phyloP scores from a whole-genome alignment of 805 yeast genomes.

The Huiozyma sinensis region DNA sequence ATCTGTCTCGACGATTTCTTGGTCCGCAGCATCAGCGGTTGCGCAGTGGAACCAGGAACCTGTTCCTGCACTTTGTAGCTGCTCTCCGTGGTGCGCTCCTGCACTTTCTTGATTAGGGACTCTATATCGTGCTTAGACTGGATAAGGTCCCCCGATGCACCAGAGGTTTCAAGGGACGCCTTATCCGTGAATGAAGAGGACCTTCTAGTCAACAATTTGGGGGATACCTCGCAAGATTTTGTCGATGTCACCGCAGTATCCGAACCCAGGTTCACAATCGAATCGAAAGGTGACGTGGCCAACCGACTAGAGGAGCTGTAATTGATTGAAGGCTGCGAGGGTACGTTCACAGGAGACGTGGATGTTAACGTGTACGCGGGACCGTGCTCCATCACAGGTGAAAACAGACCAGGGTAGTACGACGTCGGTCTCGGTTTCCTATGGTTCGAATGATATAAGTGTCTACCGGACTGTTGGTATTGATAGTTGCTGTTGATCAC shows the following conservation, averaged over 20 bases:
- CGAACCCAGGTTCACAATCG: slow-evolving; percentile 10
- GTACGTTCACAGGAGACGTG: background rate
- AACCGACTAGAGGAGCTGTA: background rate
- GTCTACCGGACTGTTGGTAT: background rate
- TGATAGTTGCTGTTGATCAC: background rate
- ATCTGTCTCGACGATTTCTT: background rate
- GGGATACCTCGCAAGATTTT: slow-evolving; percentile 9
- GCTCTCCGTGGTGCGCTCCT: slow-evolving; percentile 6
- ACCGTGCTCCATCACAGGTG: slow-evolving; percentile 4
- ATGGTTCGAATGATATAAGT: slow-evolving; percentile 23
- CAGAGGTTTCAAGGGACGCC: slow-evolving; percentile 28
- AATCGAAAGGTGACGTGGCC: slow-evolving; percentile 11
- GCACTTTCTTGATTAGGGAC: slow-evolving; percentile 11
- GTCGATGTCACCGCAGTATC: slow-evolving; percentile 6
- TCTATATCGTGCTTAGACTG: slow-evolving; percentile 20
- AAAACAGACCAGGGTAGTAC: slow-evolving; percentile 46
- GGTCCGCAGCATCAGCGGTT: background rate
- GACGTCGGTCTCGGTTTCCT: slow-evolving; percentile 77
- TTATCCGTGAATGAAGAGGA: slow-evolving; percentile 23
- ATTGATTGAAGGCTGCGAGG: background rate
- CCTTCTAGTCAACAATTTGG: slow-evolving; percentile 14
- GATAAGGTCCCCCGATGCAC: slow-evolving; percentile 31
- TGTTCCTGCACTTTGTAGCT: background rate
- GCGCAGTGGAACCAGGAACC: background rate
- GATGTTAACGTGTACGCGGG: slow-evolving; percentile 1